Conservation (phyloP, 225 moss, liverwort and hornwort species). For the Marchantia polymorpha region DNA sequence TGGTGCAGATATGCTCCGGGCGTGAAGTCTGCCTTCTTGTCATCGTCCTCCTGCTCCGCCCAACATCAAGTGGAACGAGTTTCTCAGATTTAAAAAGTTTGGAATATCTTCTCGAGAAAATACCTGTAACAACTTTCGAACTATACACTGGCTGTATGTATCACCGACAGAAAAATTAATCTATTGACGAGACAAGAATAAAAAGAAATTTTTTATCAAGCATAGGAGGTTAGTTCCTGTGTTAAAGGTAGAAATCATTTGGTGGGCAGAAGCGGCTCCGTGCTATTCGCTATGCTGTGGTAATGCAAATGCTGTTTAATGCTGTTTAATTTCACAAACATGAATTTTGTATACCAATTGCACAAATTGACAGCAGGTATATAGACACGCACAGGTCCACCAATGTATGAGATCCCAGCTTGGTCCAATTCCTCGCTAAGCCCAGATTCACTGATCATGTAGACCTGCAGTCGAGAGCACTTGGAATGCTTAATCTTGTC, state of each 20-base stretch:
- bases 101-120: neutral
- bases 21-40: conserved; percentile 55
- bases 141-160: neutral
- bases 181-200: neutral
- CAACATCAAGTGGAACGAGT: neutral
- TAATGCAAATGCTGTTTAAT: no score
- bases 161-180: neutral
- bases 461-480: conserved; percentile 46
- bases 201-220: no score
- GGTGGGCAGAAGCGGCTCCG: neutral
- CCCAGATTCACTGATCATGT: conserved; percentile 60
- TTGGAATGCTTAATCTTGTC: neutral
- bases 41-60: conserved; percentile 63
- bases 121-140: neutral
- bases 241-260: neutral
- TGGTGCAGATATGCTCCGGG: conserved; percentile 71
- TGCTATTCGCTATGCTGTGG: neutral
- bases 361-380: neutral
- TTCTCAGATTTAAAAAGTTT: neutral
- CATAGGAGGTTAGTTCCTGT: no score
- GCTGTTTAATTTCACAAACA: no score
- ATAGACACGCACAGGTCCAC: conserved; percentile 64
- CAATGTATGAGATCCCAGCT: conserved; percentile 76
- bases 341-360: neutral
- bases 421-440: conserved; percentile 75